Conservation (phyloP, 495 filamentous ascomycete genomes). For the Penicillium canescens region DNA sequence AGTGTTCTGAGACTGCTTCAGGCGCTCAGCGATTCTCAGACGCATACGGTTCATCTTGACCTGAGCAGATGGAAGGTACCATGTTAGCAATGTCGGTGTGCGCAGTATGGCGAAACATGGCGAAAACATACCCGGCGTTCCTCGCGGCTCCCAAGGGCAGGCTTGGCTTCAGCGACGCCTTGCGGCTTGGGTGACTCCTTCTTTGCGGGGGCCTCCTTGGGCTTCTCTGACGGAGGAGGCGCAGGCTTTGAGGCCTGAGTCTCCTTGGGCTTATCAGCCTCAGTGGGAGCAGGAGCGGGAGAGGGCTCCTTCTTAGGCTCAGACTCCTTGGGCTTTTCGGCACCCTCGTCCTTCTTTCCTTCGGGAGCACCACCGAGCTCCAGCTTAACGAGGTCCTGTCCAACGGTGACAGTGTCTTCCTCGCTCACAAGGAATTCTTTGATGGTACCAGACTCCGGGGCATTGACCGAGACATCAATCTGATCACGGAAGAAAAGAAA, state of each 20-base stretch:
- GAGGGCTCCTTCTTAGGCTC: conserved; percentile 28
- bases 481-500: conserved; percentile 31
- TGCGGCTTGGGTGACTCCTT: conserved; percentile 33
- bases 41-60: conserved; percentile 99
- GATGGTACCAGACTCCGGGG: conserved; percentile 85
- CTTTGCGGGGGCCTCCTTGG: conserved; percentile 34
- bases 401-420: conserved; percentile 94
- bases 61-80: conserved; percentile 36
- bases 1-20: conserved; percentile 99
- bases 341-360: conserved; percentile 48
- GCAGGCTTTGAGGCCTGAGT: conserved; percentile 40
- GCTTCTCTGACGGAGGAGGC: conserved; percentile 29
- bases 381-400: conserved; percentile 83
- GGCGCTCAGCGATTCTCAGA: conserved; percentile 90
- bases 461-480: conserved; percentile 96
- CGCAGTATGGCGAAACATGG: not conserved
- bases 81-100: conserved; percentile 4
- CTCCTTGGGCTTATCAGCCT: conserved; percentile 45
- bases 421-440: conserved; percentile 91
- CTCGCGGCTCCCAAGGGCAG: conserved; percentile 71
- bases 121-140: conserved; percentile 75
- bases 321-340: conserved; percentile 40
- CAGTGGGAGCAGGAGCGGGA: conserved; percentile 31
- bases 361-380: conserved; percentile 74
- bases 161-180: conserved; percentile 22